Conservation (phyloP, 768 basidiomycete genomes). For the Mycena crocata region DNA sequence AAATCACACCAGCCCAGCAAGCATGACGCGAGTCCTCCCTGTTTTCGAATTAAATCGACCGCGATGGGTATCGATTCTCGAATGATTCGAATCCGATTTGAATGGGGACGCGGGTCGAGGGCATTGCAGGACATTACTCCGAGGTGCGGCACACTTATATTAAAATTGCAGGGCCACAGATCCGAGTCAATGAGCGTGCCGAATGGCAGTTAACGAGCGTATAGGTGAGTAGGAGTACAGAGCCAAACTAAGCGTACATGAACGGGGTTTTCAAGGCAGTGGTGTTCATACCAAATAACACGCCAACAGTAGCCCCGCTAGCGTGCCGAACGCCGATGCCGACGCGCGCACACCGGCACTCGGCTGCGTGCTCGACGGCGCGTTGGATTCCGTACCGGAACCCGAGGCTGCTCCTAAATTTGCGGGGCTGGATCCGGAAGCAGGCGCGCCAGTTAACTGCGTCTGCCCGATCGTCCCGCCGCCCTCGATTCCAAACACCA, state of each 20-base stretch:
- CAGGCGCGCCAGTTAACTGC: not conserved
- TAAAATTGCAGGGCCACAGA: no score
- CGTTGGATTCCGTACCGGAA: not conserved
- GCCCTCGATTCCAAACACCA: no score
- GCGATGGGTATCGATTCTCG: no score
- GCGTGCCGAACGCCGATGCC: not conserved
- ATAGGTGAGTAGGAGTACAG: constrained; percentile 20
- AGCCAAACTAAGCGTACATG: not conserved
- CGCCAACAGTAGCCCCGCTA: constrained; percentile 4
- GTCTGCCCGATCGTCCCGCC: not conserved
- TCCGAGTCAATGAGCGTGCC: constrained; percentile 18
- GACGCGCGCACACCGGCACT: constrained; percentile 1
- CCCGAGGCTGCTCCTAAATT: not conserved
- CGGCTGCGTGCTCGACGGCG: not conserved
- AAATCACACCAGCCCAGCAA: no score
- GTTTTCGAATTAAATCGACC: no score
- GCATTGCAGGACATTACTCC: no score
- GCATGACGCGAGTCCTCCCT: no score
- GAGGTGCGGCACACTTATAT: no score
- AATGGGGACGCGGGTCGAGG: no score
- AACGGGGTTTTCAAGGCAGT: not conserved
- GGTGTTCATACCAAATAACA: constrained; percentile 3
- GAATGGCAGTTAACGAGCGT: constrained; percentile 31
- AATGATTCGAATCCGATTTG: no score
- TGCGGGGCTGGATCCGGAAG: not conserved